Conservation (phyloP, 495 filamentous ascomycete species). For the Podospora appendiculata region DNA sequence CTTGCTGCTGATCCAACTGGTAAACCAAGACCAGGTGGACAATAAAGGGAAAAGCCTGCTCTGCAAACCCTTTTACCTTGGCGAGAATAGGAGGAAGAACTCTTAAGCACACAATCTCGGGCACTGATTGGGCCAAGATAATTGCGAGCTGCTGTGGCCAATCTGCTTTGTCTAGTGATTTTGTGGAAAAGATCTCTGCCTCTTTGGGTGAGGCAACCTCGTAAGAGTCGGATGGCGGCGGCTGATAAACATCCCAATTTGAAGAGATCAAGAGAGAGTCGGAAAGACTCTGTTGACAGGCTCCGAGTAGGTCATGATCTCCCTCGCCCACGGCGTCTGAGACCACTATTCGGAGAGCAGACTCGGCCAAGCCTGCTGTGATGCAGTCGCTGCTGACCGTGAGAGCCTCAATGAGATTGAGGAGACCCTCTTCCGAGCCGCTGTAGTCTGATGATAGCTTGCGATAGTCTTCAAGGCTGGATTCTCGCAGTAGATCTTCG, state of each 20-base stretch:
- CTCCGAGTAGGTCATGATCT: conserved; percentile 36
- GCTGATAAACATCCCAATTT: conserved; percentile 40
- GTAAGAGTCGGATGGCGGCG: conserved; percentile 36
- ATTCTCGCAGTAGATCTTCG: conserved; percentile 49
- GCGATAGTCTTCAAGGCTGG: conserved; percentile 41
- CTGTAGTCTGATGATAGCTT: conserved; percentile 28
- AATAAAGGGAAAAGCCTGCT: conserved; percentile 66
- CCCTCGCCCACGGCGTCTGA: conserved; percentile 41
- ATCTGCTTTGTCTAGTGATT: conserved; percentile 25
- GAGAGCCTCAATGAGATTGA: conserved; percentile 60
- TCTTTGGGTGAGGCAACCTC: conserved; percentile 11
- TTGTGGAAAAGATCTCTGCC: conserved; percentile 21
- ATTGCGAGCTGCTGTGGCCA: conserved; percentile 64
- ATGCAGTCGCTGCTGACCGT: conserved; percentile 53
- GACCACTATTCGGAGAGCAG: conserved; percentile 63
- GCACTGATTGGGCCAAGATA: conserved; percentile 50
- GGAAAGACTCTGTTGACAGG: conserved; percentile 38
- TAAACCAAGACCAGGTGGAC: conserved; percentile 68
- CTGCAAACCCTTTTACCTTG: conserved; percentile 57
- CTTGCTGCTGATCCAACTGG: conserved; percentile 40
- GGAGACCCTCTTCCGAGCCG: conserved; percentile 42
- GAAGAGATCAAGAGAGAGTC: conserved; percentile 35
- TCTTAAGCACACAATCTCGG: conserved; percentile 57
- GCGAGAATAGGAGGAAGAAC: conserved; percentile 55
- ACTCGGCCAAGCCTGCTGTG: conserved; percentile 70